Conservation (phyloP, 805 yeast genomes). For the Candida stauntonica region DNA sequence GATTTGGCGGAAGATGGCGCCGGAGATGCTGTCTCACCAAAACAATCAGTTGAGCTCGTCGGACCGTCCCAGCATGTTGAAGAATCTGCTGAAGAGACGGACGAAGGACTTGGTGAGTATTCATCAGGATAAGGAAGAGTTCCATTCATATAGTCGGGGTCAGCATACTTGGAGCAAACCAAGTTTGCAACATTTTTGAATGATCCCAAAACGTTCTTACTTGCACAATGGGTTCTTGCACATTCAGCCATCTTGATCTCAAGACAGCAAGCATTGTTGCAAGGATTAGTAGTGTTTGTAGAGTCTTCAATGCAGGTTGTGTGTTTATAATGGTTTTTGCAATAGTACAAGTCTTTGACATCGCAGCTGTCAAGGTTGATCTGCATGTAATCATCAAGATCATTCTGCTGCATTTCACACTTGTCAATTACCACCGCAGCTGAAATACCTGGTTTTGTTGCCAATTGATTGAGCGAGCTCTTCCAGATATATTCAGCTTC, state of each 20-base stretch:
- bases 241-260: slow-evolving; percentile 24
- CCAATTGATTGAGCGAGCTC: slow-evolving; percentile 3
- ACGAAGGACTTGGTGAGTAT: no score
- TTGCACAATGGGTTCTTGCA: slow-evolving; percentile 20
- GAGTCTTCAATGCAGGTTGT: slow-evolving; percentile 12
- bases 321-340: slow-evolving; percentile 21
- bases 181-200: slow-evolving; percentile 20
- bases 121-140: slow-evolving; percentile 11
- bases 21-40: not conserved
- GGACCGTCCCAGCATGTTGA: not conserved
- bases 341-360: slow-evolving; percentile 20
- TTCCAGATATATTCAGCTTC: slow-evolving; percentile 16
- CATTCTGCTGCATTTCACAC: slow-evolving; percentile 18
- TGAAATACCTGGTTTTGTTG: not conserved
- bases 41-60: not conserved
- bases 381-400: slow-evolving; percentile 14
- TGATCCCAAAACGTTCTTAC: slow-evolving; percentile 13
- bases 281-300: slow-evolving; percentile 13
- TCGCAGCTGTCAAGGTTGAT: slow-evolving; percentile 25
- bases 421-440: slow-evolving; percentile 18
- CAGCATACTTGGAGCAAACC: slow-evolving; percentile 23
- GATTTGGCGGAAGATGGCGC: no score
- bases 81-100: not conserved
- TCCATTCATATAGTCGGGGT: slow-evolving; percentile 21
- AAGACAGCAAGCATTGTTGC: slow-evolving; percentile 26